Evolutionary conservation across 805 yeast species (phyloP), one percentile per base, ranked within the genome.

Genomic region (Hanseniaspora singularis): DNA sequence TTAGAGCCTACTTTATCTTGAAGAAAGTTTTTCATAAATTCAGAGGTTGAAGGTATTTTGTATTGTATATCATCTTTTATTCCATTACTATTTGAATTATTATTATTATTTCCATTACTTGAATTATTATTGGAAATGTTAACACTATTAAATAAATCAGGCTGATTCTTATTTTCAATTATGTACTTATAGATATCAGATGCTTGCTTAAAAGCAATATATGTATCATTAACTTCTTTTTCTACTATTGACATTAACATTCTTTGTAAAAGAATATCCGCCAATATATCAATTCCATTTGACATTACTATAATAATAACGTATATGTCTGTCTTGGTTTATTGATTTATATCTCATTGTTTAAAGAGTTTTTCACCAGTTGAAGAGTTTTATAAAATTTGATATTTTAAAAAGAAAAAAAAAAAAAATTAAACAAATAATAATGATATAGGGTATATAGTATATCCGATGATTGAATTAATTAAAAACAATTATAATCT

Each of bases 31-130:
- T 37, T 37, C 23, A 31, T 31, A 18, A 43, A 28, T 19, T 43
- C 41, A 14, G 47, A 43, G 1, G 47, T 43, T 10, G 40, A 36
- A 19, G 47, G 47, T 15, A 43, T 43, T 12, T 26, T 22, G 19
- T 43, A 43, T 16, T 43, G 40, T 9, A 43, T 33, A 22, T 43
- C 33, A 20, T 43, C 47, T 10, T 30, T n/a, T n/a, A n/a, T n/a
- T n/a, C n/a, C n/a, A n/a, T n/a, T n/a, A n/a, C n/a, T n/a, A n/a
- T n/a, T n/a, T n/a, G n/a, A n/a, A n/a, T n/a, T n/a, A n/a, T n/a
- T 24, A 14, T 27, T 34, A 16, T 14, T 15, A 16, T 39, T 16
- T 6, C 32, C 16, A 9, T 27, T 39, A n/a, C 33, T 22, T 6
- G 38, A 22, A 15, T 33, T 33, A 10, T 6, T 32, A 23, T 12